A percentile compares a stretch with the other conserved stretches of the same genome.
Conservation (phyloP, 169 alveolate genomes). For the Eimeria maxima region DNA sequence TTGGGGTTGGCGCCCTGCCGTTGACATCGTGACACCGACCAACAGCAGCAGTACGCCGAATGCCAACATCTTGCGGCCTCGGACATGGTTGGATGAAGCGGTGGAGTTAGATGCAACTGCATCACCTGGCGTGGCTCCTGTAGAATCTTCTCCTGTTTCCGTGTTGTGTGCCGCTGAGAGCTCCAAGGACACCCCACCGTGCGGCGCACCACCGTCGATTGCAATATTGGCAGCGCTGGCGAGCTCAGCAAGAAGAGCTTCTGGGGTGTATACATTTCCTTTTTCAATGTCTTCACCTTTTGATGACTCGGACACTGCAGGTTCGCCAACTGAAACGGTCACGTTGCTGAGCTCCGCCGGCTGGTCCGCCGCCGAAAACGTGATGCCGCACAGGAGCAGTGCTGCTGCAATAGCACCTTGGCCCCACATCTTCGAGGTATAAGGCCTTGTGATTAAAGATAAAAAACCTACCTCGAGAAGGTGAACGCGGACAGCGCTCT, state of each 20-base stretch:
- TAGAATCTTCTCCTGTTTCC: neutral
- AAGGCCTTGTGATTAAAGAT: neutral
- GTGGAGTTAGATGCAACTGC: neutral
- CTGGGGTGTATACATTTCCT: neutral
- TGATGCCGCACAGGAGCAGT: neutral
- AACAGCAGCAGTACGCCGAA: neutral
- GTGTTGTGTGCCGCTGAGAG: neutral
- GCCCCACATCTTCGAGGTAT: neutral
- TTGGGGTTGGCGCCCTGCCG: neutral
- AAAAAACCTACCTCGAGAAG: neutral
- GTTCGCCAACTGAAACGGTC: neutral
- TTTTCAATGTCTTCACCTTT: neutral
- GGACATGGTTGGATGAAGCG: too few relatives aligned
- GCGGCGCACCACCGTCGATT: neutral
- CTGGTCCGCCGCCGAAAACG: constrained; percentile 9
- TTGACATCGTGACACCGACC: neutral
- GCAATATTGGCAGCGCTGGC: neutral
- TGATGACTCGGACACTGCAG: neutral
- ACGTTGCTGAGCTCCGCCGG: neutral
- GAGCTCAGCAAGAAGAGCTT: neutral
- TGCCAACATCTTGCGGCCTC: neutral
- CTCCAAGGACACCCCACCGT: neutral
- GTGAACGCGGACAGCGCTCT: neutral
- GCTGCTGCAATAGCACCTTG: neutral
- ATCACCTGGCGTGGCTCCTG: neutral